Conservation (phyloP, 441 rosid genomes). For the Viola pubescens region DNA sequence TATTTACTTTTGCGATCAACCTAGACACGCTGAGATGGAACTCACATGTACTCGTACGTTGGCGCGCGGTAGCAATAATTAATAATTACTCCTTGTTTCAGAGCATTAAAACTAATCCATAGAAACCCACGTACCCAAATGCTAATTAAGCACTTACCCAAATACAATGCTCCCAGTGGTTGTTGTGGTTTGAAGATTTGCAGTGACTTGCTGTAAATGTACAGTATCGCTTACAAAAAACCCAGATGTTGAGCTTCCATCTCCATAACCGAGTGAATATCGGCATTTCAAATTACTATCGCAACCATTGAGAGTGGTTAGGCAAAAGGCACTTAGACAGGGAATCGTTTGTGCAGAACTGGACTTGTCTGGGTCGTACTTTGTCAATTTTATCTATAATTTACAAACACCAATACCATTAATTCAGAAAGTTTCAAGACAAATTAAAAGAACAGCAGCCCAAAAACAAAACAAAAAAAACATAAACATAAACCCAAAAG, state of each 20-base stretch:
- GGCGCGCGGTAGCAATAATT: too few species aligned
- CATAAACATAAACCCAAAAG: neutral
- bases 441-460: neutral
- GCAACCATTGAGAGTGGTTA: slow-evolving; percentile 51
- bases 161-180: slow-evolving; percentile 57
- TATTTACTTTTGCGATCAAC: too few species aligned
- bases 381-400: slow-evolving; percentile 48
- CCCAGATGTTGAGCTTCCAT: slow-evolving; percentile 76
- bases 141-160: slow-evolving; percentile 45
- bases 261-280: slow-evolving; percentile 71
- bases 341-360: slow-evolving; percentile 37
- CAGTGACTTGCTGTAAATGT: slow-evolving; percentile 43
- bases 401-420: slow-evolving; percentile 1
- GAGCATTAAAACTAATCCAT: too few species aligned
- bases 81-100: too few species aligned
- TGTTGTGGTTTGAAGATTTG: slow-evolving; percentile 46
- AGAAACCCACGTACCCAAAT: too few species aligned
- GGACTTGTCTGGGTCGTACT: slow-evolving; percentile 53
- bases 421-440: neutral
- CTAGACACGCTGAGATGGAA: too few species aligned
- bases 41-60: too few species aligned
- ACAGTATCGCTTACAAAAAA: slow-evolving; percentile 58
- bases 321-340: slow-evolving; percentile 58
- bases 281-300: slow-evolving; percentile 41
- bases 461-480: neutral